These are phyloP conservation scores for Globisporangium orthogonon DNA, from an alignment of 352 stramenopile genomes.

Conservation along the genomic window DNA sequence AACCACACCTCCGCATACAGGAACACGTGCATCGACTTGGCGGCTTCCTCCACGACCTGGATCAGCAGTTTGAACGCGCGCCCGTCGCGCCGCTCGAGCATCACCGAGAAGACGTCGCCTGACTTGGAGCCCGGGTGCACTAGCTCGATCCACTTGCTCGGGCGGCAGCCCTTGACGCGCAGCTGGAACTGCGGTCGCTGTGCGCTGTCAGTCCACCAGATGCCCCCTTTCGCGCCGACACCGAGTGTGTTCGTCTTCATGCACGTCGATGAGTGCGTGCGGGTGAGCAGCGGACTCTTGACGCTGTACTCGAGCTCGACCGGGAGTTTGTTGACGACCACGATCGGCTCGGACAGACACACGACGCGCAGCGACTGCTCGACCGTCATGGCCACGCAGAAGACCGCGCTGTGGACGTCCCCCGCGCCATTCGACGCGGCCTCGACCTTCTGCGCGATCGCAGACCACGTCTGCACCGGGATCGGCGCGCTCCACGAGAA, in stretches of 20 bases:
- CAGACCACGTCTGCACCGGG: constrained; percentile 59
- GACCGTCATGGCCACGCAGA: constrained; percentile 57
- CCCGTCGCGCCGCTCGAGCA: constrained; percentile 51
- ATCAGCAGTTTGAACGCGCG: constrained; percentile 66
- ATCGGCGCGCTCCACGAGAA: constrained; percentile 76
- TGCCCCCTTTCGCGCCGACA: constrained; percentile 53
- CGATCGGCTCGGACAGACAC: constrained; percentile 56
- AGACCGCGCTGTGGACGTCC: constrained; percentile 37
- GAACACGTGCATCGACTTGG: constrained; percentile 37
- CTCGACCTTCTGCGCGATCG: constrained; percentile 59
- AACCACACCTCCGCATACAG: constrained; percentile 73
- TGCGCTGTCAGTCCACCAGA: constrained; percentile 69
- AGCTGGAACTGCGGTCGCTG: constrained; percentile 69
- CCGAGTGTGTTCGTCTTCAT: constrained; percentile 28
- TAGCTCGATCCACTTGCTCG: constrained; percentile 68
- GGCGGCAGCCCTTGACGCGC: constrained; percentile 49
- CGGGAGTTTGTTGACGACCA: constrained; percentile 78
- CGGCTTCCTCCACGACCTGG: constrained; percentile 40
- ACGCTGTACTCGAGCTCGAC: constrained; percentile 53
- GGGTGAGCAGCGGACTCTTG: constrained; percentile 28
- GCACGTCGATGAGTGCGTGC: constrained; percentile 20
- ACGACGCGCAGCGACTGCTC: constrained; percentile 66
- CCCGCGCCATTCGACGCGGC: constrained; percentile 21
- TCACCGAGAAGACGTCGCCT: constrained; percentile 50
- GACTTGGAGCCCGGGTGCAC: constrained; percentile 32